Percentiles rank a stretch among this genome's conserved stretches.
These are phyloP conservation scores for Cucurbita pepo DNA, from an alignment of 306 rosid genomes.

Conservation along the genomic window DNA sequence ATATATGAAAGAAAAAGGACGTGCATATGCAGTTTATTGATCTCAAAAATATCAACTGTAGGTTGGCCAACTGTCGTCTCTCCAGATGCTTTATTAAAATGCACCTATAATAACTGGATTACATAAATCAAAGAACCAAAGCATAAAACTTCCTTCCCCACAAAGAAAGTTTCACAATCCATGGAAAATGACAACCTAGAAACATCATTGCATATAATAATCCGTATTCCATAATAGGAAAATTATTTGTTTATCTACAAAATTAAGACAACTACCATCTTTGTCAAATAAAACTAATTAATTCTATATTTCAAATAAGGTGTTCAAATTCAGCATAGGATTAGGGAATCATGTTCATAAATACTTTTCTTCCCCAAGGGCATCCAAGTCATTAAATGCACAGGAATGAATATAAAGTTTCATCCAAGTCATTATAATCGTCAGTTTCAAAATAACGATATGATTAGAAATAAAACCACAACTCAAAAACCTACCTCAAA, in stretches of 20 bases:
- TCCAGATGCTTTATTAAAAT: conserved; percentile 35
- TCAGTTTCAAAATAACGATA: background rate
- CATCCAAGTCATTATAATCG: background rate
- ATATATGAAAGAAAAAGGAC: conserved; percentile 63
- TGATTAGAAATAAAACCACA: background rate
- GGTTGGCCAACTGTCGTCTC: conserved; percentile 48
- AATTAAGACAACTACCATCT: background rate
- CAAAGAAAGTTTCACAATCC: background rate
- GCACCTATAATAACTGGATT: conserved; percentile 33
- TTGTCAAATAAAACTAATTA: background rate
- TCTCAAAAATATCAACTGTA: conserved; percentile 64
- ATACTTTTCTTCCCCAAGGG: background rate
- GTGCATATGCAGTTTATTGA: conserved; percentile 68
- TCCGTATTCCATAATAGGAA: background rate
- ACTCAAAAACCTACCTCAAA: conserved; percentile 48
- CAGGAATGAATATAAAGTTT: background rate
- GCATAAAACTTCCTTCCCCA: background rate
- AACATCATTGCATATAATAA: background rate
- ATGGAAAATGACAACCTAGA: background rate
- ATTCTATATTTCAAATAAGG: background rate
- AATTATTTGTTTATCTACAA: background rate
- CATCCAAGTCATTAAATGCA: background rate
- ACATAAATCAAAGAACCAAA: background rate
- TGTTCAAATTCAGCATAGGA: background rate
- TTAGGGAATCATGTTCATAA: background rate